Base-by-base conservation (phyloP, 352 stramenopile genomes). In the Pythium chondricola region DNA sequence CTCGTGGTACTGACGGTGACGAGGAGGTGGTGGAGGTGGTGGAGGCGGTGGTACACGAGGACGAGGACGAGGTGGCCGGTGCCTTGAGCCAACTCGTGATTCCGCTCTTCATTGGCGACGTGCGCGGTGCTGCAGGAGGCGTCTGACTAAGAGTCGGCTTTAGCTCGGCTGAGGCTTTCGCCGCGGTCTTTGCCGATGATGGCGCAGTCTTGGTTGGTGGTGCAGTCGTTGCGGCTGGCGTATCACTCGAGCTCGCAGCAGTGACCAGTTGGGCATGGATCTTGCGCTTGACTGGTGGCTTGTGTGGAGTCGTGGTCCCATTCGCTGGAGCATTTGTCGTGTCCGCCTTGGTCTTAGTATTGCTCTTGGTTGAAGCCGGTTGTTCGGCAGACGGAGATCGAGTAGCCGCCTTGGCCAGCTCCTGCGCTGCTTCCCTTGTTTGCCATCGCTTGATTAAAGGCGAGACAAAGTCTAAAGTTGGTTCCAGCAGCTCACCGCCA, bases 21-120 rank as follows among this genome's bases (percentile, higher is more conserved):
- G 4, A 48, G 39, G 42, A 22, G 18, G 7, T 33, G 29, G 29
- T 33, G 29, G 7, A 33, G 13, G 29, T 33, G 29, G 13, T 13
- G 29, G 7, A 33, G 29, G 13, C 13, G 29, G 29, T 33, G 29
- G 29, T 33, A 13, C 7, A 33, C 7, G 29, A 33, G 29, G 29
- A 33, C 29, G 13, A 20, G 9, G 24, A 29, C 3, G 33, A 17
- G 6, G 24, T 14, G 7, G 38, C 31, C 3, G 50, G 53, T 6
- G 53, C 35, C 53, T 55, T 61, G 45, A 61, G 46, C 53, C 53
- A 61, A 13, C 45, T 39, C 3, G 53, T 32, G 24, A 61, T 61
- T 10, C 45, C 32, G 22, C 45, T 56, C 33, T 61, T 61, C 6
- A 55, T 38, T 2, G 52, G 39, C 13, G 52, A 61, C 16, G 21